phyloP scores from a whole-genome alignment of 2,329 filamentous ascomycete species.

The Microdochium paspali region DNA sequence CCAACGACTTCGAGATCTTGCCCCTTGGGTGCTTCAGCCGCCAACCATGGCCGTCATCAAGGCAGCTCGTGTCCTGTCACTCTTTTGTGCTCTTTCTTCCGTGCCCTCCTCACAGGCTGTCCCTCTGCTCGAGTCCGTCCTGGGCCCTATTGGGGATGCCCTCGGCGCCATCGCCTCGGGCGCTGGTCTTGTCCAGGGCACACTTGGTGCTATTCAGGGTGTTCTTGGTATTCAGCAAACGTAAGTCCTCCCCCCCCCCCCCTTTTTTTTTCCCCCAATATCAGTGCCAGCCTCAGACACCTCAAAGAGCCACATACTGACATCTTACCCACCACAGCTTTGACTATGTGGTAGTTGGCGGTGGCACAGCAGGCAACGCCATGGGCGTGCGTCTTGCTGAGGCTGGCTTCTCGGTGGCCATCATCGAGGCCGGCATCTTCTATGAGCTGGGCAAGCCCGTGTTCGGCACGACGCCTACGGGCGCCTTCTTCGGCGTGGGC shows the following conservation, averaged over 20 bases:
- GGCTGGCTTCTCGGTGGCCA: conserved; percentile 20
- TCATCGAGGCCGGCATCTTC: conserved; percentile 27
- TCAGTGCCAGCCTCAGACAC: no score
- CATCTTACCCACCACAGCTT: conserved; percentile 7
- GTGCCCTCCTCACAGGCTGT: background rate
- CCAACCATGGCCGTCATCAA: conserved; percentile 1
- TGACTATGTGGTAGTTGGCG: conserved; percentile 22
- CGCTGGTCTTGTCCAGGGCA: background rate
- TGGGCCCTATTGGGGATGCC: background rate
- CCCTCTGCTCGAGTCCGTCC: background rate
- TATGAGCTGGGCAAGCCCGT: conserved; percentile 16
- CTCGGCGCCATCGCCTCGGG: background rate
- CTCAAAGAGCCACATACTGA: background rate
- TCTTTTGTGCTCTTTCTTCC: background rate
- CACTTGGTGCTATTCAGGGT: background rate
- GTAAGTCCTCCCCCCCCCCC: background rate
- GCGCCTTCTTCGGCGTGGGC: conserved; percentile 6
- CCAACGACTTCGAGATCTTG: no score
- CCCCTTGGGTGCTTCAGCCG: background rate
- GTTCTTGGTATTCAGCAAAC: background rate
- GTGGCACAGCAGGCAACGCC: conserved; percentile 25
- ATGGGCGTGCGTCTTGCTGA: conserved; percentile 20
- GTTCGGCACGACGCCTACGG: conserved; percentile 8
- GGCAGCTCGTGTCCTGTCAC: background rate
- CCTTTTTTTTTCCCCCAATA: no score